Evolutionary conservation across 2,329 filamentous ascomycete species (phyloP).

Genomic region (Fonsecaea erecta): DNA sequence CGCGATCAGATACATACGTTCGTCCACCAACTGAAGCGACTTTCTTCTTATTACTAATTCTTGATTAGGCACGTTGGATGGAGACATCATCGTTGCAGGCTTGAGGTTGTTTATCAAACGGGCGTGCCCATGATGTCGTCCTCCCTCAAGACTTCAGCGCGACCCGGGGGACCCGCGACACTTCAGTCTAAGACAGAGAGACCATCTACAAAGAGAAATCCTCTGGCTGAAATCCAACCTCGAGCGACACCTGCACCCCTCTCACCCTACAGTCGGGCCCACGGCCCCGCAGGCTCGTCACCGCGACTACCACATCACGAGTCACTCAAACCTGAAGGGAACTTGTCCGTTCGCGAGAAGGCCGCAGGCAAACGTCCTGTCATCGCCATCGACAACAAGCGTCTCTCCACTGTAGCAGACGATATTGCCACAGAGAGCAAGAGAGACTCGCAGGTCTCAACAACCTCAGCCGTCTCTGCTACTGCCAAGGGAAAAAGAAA

Average conservation of each 20-base stretch:
- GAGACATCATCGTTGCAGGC: neutral
- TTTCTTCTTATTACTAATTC: neutral
- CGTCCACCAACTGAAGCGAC: neutral
- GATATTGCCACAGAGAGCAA: conserved; percentile 56
- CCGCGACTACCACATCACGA: conserved; percentile 38
- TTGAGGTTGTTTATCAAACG: neutral
- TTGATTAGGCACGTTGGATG: conserved; percentile 6
- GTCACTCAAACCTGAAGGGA: conserved; percentile 39
- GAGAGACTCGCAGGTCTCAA: conserved; percentile 43
- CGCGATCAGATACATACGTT: neutral
- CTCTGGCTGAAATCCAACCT: conserved; percentile 35
- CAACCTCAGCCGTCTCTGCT: conserved; percentile 23
- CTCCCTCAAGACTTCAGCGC: conserved; percentile 15
- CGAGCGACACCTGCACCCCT: conserved; percentile 18
- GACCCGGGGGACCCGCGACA: neutral
- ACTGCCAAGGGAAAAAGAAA: conserved; percentile 61
- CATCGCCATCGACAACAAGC: conserved; percentile 52
- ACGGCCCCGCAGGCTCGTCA: conserved; percentile 19
- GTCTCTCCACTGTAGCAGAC: conserved; percentile 57
- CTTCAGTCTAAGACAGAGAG: conserved; percentile 17
- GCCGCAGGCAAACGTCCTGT: conserved; percentile 15
- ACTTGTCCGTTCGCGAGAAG: conserved; percentile 31
- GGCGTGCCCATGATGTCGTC: conserved; percentile 21
- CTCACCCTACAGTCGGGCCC: conserved; percentile 15
- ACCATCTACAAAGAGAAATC: conserved; percentile 24